A percentile compares a stretch with the other conserved stretches of the same genome.
Evolutionary conservation across 176 grass and related monocot species (phyloP).

Genomic region (Microstegium vimineum): DNA sequence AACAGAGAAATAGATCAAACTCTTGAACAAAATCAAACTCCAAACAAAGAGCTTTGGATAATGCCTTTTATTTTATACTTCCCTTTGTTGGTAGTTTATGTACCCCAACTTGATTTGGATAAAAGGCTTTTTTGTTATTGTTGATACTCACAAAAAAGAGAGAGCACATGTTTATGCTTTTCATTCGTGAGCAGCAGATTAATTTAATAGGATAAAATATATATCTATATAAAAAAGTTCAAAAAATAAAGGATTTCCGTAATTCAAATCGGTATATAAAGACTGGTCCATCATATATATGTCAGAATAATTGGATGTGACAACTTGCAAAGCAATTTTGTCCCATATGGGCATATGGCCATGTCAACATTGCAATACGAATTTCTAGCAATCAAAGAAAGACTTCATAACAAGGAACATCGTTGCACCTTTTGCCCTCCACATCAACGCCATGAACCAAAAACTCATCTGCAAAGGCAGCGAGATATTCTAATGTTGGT

Average conservation of each 20-base stretch:
- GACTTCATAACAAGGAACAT: constrained; percentile 10
- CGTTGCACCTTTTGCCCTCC: constrained; percentile 79
- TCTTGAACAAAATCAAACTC: no score
- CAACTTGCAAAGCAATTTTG: neutral
- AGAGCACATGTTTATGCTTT: no score
- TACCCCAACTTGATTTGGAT: neutral
- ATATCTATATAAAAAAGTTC: no score
- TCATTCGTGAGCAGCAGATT: no score
- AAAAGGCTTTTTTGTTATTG: no score
- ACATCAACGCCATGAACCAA: constrained; percentile 99
- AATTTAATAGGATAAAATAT: no score
- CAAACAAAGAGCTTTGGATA: neutral
- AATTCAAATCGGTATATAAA: neutral
- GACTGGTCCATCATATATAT: neutral
- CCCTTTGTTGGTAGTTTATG: neutral
- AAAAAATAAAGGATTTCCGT: neutral
- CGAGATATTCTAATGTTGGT: constrained; percentile 57
- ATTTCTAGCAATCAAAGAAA: constrained; percentile 3
- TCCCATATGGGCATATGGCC: neutral
- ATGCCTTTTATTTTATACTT: neutral
- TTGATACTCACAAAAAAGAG: no score
- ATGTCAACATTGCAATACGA: neutral
- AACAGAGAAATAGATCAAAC: no score
- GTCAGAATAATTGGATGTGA: neutral
- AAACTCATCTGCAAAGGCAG: constrained; percentile 87